phyloP scores from a whole-genome alignment of 169 alveolate species.

The Plasmodium yoelii region DNA sequence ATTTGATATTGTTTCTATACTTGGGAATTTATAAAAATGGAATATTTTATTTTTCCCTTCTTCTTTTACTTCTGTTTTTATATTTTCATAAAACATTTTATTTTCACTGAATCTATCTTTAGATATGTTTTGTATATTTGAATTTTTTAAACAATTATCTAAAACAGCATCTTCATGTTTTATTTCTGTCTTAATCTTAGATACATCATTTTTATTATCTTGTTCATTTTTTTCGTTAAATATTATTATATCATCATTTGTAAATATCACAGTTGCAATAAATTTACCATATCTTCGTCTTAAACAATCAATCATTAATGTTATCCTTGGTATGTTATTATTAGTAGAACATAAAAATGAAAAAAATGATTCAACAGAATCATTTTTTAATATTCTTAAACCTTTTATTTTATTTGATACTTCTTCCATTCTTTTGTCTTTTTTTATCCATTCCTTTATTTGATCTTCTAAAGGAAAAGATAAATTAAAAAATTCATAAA shows the following conservation, averaged over 20 bases:
- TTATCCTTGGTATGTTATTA: conserved; percentile 85
- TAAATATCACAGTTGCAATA: conserved; percentile 65
- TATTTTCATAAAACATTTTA: conserved; percentile 46
- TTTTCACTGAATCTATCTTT: background rate
- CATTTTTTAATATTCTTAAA: conserved; percentile 80
- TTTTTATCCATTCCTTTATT: conserved; percentile 64
- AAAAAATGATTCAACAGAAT: conserved; percentile 84
- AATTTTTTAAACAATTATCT: background rate
- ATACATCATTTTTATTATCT: background rate
- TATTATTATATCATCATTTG: conserved; percentile 24
- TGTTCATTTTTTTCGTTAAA: background rate
- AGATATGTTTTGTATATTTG: background rate
- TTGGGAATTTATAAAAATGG: conserved; percentile 81
- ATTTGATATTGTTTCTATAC: conserved; percentile 54
- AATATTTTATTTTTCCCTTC: conserved; percentile 32
- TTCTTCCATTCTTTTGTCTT: conserved; percentile 78
- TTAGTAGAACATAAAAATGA: conserved; percentile 87
- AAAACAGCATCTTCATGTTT: background rate
- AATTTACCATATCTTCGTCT: conserved; percentile 77
- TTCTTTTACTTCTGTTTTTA: conserved; percentile 38
- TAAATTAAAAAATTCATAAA: conserved; percentile 48
- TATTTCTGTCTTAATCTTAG: background rate
- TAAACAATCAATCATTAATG: conserved; percentile 78
- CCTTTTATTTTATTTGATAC: conserved; percentile 77
- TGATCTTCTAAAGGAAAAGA: conserved; percentile 69